Base-by-base conservation (phyloP, 2,329 filamentous ascomycete species). In the Proliferodiscus dingleyae region DNA sequence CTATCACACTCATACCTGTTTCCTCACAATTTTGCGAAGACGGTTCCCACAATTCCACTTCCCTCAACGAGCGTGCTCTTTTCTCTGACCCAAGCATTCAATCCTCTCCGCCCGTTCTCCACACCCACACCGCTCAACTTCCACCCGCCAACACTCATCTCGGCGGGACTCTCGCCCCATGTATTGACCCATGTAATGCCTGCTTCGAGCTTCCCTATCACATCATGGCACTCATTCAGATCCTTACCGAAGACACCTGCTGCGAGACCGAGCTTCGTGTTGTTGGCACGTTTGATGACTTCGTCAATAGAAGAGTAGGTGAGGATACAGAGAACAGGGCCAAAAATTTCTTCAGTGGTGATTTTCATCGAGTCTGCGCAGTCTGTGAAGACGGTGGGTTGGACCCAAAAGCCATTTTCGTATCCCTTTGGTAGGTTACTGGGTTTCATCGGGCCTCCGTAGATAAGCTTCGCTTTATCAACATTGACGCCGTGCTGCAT, bases 151-250 rank as follows among this genome's bases (percentile, higher is more conserved):
- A 95, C 89, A 2, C 85, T 85, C 89, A 95, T 95, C 71, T 95
- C 89, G 0, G 89, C 87, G 0, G 89, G 89, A 39, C 78, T 84
- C 70, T 95, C 89, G n/a, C 89, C 89, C 89, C 89, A 95, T 0
- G 87, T 89, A 65, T 95, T 95, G 42, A 95, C 75, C 89, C 89
- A 95, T 1, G 87, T 94, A 60, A 95, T 95, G 26, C 89, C 89
- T 0, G 88, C 88, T 61, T 94, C 77, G 4, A 95, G 70, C 59
- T 79, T 74, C 19, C 77, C 74, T 33, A 91, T 73, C 1, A 91
- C 77, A 34, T 77, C 71, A 60, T 95, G 87, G 45, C 86, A 89
- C 38, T 75, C 62, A 56, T 87, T 84, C 42, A 95, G 66, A 54
- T 94, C 80, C 47, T 77, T 78, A 0, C 87, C 87, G 56, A 94